Evolutionary conservation across 2,329 filamentous ascomycete species (phyloP), one percentile per base, ranked within the genome.

Genomic region (Falciphora oryzae): DNA sequence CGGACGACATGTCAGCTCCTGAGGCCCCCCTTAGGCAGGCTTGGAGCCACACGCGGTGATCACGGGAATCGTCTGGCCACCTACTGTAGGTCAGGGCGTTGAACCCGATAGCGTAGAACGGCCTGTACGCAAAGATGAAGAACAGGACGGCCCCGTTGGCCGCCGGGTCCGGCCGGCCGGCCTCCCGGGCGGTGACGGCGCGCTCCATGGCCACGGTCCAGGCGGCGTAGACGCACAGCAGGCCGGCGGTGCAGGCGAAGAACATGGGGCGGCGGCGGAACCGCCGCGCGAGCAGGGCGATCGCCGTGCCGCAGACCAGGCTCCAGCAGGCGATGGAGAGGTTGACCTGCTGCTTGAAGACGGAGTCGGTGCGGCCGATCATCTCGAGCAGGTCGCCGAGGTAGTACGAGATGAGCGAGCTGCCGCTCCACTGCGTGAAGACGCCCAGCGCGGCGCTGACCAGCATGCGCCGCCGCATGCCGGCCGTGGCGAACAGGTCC

Each of bases 21-120:
- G n/a, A n/a, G n/a, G n/a, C n/a, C n/a, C n/a, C n/a, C n/a, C n/a
- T n/a, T n/a, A n/a, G n/a, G n/a, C n/a, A n/a, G n/a, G n/a, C n/a
- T n/a, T n/a, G n/a, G n/a, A n/a, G n/a, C n/a, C n/a, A n/a, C n/a
- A n/a, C n/a, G n/a, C n/a, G n/a, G n/a, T 73, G 72, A 29, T 32
- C 68, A 66, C 22, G 74, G 68, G 65, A 73, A 74, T 66, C 72
- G 71, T 57, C 69, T 70, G 44, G 73, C 68, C 10, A 74, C 80
- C 74, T 72, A 82, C 80, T 88, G 73, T 88, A 88, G 0, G 85
- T 87, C 64, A 89, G 76, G 18, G 86, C 84, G 70, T 89, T 89
- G 72, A 88, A 87, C n/a, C 85, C 86, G 62, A 89, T 79, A 69
- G 88, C 88, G 72, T 89, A 89, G 66, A 76, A 78, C 4, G 85